Evolutionary conservation across 495 filamentous ascomycete species (phyloP), one percentile per base, ranked within the genome.

Genomic region (Baudoinia panamericana): DNA sequence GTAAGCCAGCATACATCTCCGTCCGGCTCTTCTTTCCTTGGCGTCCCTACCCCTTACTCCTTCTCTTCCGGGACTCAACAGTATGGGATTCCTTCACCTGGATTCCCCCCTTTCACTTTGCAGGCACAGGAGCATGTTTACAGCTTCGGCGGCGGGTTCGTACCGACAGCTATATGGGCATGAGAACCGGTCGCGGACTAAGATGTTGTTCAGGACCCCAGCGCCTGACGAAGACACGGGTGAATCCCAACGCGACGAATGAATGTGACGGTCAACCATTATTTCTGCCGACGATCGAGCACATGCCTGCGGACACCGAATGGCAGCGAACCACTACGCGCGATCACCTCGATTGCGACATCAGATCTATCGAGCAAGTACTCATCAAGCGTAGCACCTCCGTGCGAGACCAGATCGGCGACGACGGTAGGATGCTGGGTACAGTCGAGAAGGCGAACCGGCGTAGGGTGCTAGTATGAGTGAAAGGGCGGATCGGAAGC

Each of bases 11-110:
- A 20, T 1, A 17, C 46, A 2, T 50, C 50, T 4, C 18, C 28
- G 9, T 48, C 48, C 11, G 46, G 50, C 20, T 46, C 42, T 23
- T 49, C 47, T 13, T 63, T 50, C 39, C 54, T 63, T 17, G 59
- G 59, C 36, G 56, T 63, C 3, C 59, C 58, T 5, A 31, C 53
- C 0, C 25, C 33, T 0, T 10, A 29, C 1, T 48, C 46, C 24
- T 46, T 51, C 43, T 33, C 29, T 5, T 39, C 18, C 19, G 37
- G 37, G 3, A 46, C 48, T 11, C 48, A 51, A 20, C 26, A 8
- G 8, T 51, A 39, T 36, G 48, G 48, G 7, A 18, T 46, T 17
- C 48, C 48, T 3, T 51, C 48, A 18, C 48, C 48, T 10, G 31
- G 37, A 7, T 24, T 46, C 5, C 38, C 48, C 6, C 13, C 40